phyloP scores from a whole-genome alignment of 2,329 filamentous ascomycete genomes.

The Ceratocystis lukuohia region DNA sequence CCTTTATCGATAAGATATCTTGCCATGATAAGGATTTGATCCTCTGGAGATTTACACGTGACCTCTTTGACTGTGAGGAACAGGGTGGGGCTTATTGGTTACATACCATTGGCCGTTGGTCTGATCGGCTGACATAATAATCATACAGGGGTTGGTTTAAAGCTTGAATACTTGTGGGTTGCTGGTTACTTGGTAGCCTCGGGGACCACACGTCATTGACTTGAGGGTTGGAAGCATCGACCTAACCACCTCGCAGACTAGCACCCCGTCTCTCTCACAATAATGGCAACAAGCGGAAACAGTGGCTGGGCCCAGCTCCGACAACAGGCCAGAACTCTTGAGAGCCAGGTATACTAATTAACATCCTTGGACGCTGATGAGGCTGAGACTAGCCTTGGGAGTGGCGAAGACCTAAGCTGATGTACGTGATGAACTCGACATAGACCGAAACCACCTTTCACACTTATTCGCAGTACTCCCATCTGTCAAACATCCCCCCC shows the following conservation, averaged over 20 bases:
- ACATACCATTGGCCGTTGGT: not conserved
- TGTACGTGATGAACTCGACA: not conserved
- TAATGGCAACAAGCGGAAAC: constrained; percentile 28
- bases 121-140: constrained; percentile 17
- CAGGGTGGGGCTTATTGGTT: not conserved
- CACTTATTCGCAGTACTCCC: constrained; percentile 81
- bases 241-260: not conserved
- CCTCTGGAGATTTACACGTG: not conserved
- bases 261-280: not conserved
- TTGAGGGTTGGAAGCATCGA: constrained; percentile 4
- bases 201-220: constrained; percentile 15
- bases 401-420: constrained; percentile 16
- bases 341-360: constrained; percentile 59
- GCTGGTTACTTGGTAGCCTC: constrained; percentile 16
- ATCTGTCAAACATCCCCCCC: constrained; percentile 61
- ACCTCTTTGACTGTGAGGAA: not conserved
- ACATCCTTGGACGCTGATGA: not conserved
- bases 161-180: not conserved
- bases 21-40: not conserved
- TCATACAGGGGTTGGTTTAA: constrained; percentile 14
- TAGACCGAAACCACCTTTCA: constrained; percentile 77
- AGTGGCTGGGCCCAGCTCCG: constrained; percentile 85
- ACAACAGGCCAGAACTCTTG: constrained; percentile 76
- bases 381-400: not conserved
- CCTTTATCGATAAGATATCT: constrained; percentile 20